Base-by-base conservation (phyloP, 2,329 filamentous ascomycete genomes). In the Epichloe coenophiala region DNA sequence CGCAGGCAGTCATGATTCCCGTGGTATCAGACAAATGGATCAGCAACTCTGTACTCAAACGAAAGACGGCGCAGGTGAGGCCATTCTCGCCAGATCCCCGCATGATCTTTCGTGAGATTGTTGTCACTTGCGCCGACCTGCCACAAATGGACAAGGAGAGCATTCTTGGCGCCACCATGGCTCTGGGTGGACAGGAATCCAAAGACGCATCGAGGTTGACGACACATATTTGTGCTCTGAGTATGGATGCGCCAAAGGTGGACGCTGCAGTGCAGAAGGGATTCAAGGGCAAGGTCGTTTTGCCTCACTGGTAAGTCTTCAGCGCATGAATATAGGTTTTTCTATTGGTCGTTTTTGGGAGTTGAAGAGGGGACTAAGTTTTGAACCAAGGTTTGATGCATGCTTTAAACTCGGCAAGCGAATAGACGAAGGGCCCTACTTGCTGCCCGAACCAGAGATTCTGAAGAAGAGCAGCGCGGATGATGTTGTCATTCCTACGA, bases 331-430 rank as follows among this genome's bases (percentile, higher is more conserved):
- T 17, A 9, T 17, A 9, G 19, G 8, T 9, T 8, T 45, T 36
- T 36, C 9, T 11, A 8, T 3, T 35, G 31, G 31, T 19, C 27
- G 8, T 13, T 7, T 11, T 11, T 9, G 11, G 35, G 9, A 6
- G 23, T 19, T 13, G 8, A 11, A 2, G 17, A 17, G 31, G 47
- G 27, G 12, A 17, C 45, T 49, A 17, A 49, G 8, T 27, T 13
- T 27, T 17, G 19, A 17, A 21, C 9, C 21, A 13, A 90, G 86
- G 89, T 96, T 98, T 62, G 91, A 97, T 59, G 91, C 96, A 64
- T 98, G 93, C 67, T 78, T 98, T 58, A 93, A 87, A 66, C 79
- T 98, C 31, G 90, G 91, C 47, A 90, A 88, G 66, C 82, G 87
- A 53, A 96, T 98, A 58, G 85, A 88, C 58, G 93, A 98, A 64